These are phyloP conservation scores for Nidula niveotomentosa DNA, from an alignment of 1,284 basidiomycete species.

Conservation along the genomic window DNA sequence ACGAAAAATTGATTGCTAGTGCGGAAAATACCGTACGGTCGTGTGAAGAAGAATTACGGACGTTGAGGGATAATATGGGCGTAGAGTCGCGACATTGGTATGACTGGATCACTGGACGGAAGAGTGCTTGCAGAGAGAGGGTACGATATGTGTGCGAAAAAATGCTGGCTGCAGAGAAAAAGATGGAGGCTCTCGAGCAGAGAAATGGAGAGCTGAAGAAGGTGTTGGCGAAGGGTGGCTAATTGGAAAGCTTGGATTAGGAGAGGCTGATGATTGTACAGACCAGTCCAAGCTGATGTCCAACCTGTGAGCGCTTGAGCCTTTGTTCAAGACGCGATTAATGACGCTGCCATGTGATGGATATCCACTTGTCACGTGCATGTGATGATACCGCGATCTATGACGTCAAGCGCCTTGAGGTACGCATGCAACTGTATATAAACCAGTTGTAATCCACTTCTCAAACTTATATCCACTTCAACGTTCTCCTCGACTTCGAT, in stretches of 20 bases:
- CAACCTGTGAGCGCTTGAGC: no score
- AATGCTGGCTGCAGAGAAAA: slow-evolving; percentile 68
- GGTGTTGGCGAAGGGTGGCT: slow-evolving; percentile 39
- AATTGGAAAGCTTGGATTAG: slow-evolving; percentile 2
- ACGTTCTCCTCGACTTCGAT: background rate
- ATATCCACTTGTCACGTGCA: no score
- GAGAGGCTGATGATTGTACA: slow-evolving; percentile 3
- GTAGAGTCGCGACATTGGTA: slow-evolving; percentile 47
- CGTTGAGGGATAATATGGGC: slow-evolving; percentile 58
- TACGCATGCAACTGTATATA: background rate
- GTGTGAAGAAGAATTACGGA: slow-evolving; percentile 77
- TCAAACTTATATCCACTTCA: background rate
- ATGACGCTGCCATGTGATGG: no score
- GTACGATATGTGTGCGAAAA: slow-evolving; percentile 73
- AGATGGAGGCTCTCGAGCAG: slow-evolving; percentile 68
- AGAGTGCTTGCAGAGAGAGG: slow-evolving; percentile 59
- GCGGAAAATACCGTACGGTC: slow-evolving; percentile 66
- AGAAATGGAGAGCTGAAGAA: slow-evolving; percentile 71
- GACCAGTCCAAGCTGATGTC: no score
- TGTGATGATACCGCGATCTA: background rate
- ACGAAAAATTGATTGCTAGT: slow-evolving; percentile 69
- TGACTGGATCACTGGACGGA: slow-evolving; percentile 30
- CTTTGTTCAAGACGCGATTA: no score
- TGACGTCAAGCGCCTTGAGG: background rate
- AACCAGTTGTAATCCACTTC: background rate